Evolutionary conservation across 1,284 basidiomycete species (phyloP).

Genomic region (Ustilago tritici): DNA sequence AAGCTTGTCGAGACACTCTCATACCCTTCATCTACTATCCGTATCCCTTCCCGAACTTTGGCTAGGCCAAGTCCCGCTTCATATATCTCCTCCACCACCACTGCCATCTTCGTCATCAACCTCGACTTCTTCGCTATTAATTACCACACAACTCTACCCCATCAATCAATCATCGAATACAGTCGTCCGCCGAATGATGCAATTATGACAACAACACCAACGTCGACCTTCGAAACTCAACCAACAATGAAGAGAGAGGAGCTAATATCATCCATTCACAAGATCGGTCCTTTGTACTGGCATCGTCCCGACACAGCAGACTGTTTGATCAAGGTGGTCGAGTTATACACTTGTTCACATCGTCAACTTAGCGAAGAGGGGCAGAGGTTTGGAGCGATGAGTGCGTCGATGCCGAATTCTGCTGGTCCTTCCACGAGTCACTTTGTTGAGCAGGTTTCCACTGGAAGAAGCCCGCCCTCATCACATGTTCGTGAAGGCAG

Average conservation of each 20-base stretch:
- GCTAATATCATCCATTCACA: conserved; percentile 1
- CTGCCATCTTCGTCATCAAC: too few species aligned
- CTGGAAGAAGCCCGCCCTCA: too few species aligned
- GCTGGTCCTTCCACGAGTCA: background rate
- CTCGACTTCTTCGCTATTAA: too few species aligned
- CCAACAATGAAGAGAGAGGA: background rate
- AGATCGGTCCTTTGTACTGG: conserved; percentile 2
- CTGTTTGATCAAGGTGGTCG: conserved; percentile 13
- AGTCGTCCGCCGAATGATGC: background rate
- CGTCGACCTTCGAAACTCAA: background rate
- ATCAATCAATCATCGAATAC: too few species aligned
- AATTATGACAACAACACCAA: background rate
- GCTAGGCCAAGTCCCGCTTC: too few species aligned
- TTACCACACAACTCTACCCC: too few species aligned
- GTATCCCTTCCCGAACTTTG: too few species aligned
- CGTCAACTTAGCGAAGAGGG: background rate
- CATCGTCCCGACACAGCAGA: conserved; percentile 17
- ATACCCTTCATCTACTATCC: too few species aligned
- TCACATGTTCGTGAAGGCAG: background rate
- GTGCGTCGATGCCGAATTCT: background rate
- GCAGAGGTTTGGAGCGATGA: background rate
- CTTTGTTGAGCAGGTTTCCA: background rate
- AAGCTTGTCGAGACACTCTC: too few species aligned
- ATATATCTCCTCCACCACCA: too few species aligned
- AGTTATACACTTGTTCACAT: conserved; percentile 2